Base-by-base conservation (phyloP, 116 monocot species). In the Zostera marina region DNA sequence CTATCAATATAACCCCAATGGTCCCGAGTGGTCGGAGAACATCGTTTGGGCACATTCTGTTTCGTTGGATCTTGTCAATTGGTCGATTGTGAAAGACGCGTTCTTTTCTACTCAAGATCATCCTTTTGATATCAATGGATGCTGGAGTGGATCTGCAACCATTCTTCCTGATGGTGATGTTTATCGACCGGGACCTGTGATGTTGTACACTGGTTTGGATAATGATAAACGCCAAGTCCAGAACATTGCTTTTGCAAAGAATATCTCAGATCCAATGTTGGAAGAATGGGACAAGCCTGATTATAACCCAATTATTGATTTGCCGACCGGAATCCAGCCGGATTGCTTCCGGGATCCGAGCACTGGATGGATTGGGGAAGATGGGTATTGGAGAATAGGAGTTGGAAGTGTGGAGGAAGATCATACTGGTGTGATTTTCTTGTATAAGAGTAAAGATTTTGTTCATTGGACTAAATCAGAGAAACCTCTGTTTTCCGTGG, bases 31-130 rank as follows among this genome's bases (percentile, higher is more conserved):
- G 92, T 87, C 80, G 6, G 4, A 2, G 0, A 80, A 86, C 73
- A 87, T 92, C 56, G 60, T 78, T 16, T 92, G 92, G 92, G 92
- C 83, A 1, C 92, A 92, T 46, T 80, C 87, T 11, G 80, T 82
- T 20, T 86, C 92, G 14, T 56, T 64, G 14, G 92, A 92, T 55
- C 73, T 92, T 21, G 56, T 92, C 61, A 65, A 78, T 70, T 92
- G 92, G 92, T 42, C 63, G n/a, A 60, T 87, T 56, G 87, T 92
- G 52, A 78, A 83, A 14, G 22, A 83, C 22, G 87, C 92, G 69
- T 71, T 92, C 75, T 32, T n/a, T n/a, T n/a, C n/a, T n/a, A 63
- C 74, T 19, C 78, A 76, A 12, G 86, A 86, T 65, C 72, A 44
- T 8, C 80, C 76, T 77, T 92, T 83, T 83, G 92, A 87, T 63